These are phyloP conservation scores for Noccaea caerulescens DNA, from an alignment of 345 rosid species.

Conservation along the genomic window DNA sequence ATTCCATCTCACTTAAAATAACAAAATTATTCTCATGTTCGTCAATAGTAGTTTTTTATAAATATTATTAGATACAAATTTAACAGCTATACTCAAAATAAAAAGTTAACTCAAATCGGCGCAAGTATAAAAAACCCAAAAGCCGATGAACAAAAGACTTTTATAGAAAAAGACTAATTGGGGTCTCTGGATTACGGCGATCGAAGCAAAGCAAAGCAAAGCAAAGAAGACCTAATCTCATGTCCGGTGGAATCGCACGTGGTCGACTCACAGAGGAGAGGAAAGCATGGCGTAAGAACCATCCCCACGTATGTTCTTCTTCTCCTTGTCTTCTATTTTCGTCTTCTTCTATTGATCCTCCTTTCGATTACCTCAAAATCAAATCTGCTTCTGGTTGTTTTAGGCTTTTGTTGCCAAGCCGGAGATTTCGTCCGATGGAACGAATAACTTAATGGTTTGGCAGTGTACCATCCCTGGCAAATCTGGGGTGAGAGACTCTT, in stretches of 20 bases:
- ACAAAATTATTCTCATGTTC: too few relatives aligned
- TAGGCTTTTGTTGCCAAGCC: slow-evolving; percentile 22
- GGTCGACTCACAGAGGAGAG: slow-evolving; percentile 32
- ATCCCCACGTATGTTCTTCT: slow-evolving; percentile 24
- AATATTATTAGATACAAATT: too few relatives aligned
- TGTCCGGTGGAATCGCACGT: slow-evolving; percentile 34
- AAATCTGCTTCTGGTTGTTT: neutral
- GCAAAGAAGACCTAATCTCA: neutral
- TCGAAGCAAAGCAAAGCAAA: neutral
- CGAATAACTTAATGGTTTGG: slow-evolving; percentile 18
- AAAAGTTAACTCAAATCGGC: too few relatives aligned
- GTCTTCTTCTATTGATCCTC: neutral
- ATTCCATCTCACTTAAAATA: too few relatives aligned
- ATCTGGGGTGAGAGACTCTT: slow-evolving; percentile 22
- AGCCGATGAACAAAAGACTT: neutral
- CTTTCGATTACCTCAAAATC: neutral
- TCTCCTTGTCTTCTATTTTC: neutral
- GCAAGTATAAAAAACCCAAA: neutral
- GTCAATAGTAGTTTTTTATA: too few relatives aligned
- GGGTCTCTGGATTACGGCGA: slow-evolving; percentile 2
- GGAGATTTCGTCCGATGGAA: slow-evolving; percentile 26
- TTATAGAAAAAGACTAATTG: neutral
- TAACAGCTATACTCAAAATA: too few relatives aligned
- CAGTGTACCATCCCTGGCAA: slow-evolving; percentile 32
- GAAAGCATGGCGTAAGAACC: slow-evolving; percentile 35